phyloP scores from a whole-genome alignment of 768 basidiomycete species.

The Tricholoma bakamatsutake region DNA sequence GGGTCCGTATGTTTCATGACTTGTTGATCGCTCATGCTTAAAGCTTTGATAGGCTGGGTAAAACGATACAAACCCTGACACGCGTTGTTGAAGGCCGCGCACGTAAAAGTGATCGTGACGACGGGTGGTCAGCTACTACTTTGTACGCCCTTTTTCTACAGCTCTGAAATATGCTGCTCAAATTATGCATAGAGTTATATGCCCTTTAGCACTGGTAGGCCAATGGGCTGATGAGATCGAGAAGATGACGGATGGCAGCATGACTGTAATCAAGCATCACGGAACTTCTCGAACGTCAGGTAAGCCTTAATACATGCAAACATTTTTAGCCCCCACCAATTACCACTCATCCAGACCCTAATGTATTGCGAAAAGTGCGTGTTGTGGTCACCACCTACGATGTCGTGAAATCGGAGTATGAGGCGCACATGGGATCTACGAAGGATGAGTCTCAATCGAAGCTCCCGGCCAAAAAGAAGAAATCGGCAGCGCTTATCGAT shows the following conservation, averaged over 20 bases:
- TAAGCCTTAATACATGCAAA: constrained; percentile 23
- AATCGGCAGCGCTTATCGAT: constrained; percentile 31
- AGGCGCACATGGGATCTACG: constrained; percentile 38
- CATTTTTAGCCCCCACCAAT: neutral
- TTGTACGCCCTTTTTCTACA: constrained; percentile 41
- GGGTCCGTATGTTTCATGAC: constrained; percentile 39
- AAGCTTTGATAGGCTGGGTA: constrained; percentile 51
- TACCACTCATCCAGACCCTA: constrained; percentile 40
- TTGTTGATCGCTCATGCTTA: neutral
- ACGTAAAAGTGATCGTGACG: constrained; percentile 59
- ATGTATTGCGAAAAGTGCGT: constrained; percentile 45
- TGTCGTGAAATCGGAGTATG: constrained; percentile 76
- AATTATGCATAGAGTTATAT: constrained; percentile 58
- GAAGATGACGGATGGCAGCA: constrained; percentile 54
- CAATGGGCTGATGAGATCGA: constrained; percentile 90
- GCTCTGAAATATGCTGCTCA: constrained; percentile 1
- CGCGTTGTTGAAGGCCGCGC: constrained; percentile 82
- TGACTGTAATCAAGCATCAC: constrained; percentile 80
- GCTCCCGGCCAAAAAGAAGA: constrained; percentile 28
- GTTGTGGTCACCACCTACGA: constrained; percentile 88
- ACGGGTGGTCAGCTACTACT: constrained; percentile 67
- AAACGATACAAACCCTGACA: constrained; percentile 88
- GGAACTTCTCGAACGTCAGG: constrained; percentile 68
- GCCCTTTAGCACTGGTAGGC: constrained; percentile 78
- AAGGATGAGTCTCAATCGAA: constrained; percentile 53